Evolutionary conservation across 106 monocot species (phyloP), one percentile per base, ranked within the genome.

Genomic region (Apostasia shenzhenica): DNA sequence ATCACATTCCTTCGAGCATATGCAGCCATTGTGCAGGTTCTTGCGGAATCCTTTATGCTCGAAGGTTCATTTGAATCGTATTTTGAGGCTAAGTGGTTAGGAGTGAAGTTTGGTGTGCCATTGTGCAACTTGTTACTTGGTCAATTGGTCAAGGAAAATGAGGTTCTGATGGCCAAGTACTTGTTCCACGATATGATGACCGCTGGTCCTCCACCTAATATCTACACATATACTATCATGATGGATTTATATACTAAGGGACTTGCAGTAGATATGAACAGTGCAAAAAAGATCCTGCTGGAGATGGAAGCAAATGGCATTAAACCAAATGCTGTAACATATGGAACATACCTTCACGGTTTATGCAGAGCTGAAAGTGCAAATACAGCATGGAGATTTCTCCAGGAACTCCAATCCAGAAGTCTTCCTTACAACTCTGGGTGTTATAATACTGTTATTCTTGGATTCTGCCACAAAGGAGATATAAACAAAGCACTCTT

Each of bases 381-480:
- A 14, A 63, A 73, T 2, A 11, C 8, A 6, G 72, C 72, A 13
- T 73, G 72, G 72, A 14, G 63, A 8, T 63, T 73, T 73, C 72
- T 73, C 45, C 53, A 63, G 53, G 72, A 63, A 2, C 37, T 73
- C 52, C 51, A 63, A 26, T 11, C 6, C 44, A 54, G 51, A 73
- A 26, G 72, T 12, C 8, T 63, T 44, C 26, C 54, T 14, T 73
- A 39, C 14, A 61, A 73, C 55, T 54, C 44, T 45, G 53, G 45
- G 37, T 62, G 72, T 64, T 73, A 41, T 55, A 73, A 73, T 55
- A 63, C 54, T 50, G 49, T 73, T 41, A 73, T 73, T 63, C 48
- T 53, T 54, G 63, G 72, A 39, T 73, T 73, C 54, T 63, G 41
- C 40, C 61, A 42, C 6, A 45, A 54, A 14, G 63, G 63, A 10